These are phyloP conservation scores for Brassica nigra DNA, from an alignment of 345 rosid genomes.

Conservation along the genomic window DNA sequence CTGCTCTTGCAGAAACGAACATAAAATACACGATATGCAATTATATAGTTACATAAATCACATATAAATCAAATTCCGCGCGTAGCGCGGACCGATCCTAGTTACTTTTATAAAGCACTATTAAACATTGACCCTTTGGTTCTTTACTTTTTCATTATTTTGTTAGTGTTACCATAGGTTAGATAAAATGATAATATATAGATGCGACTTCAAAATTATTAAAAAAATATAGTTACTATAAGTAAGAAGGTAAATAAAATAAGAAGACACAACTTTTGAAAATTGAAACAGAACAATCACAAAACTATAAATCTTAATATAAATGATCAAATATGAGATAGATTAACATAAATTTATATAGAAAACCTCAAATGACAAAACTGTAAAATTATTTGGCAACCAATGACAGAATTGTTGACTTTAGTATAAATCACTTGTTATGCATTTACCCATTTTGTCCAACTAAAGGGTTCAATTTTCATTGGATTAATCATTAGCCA, in stretches of 20 bases:
- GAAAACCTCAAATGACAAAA: not conserved
- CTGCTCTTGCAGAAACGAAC: not conserved
- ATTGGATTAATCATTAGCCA: constrained; percentile 1
- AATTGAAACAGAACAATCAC: not conserved
- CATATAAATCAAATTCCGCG: not conserved
- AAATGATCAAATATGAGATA: not conserved
- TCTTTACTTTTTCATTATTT: constrained; percentile 11
- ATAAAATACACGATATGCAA: too few species aligned
- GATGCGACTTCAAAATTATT: not conserved
- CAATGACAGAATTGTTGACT: constrained; percentile 25
- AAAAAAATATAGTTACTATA: too few species aligned
- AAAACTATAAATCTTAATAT: not conserved
- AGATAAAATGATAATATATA: constrained; percentile 2
- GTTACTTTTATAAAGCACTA: constrained; percentile 34
- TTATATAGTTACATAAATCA: not conserved
- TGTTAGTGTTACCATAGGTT: constrained; percentile 37
- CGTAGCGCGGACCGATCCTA: not conserved
- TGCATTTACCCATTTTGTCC: constrained; percentile 14
- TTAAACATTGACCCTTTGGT: constrained; percentile 30
- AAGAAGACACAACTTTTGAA: not conserved
- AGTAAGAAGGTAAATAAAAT: too few species aligned
- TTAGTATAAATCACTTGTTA: constrained; percentile 12
- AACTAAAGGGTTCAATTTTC: not conserved
- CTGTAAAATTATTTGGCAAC: not conserved
- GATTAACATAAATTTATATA: not conserved